Evolutionary conservation across 2,329 filamentous ascomycete species (phyloP).

Genomic region (Proliferodiscus dingleyae): DNA sequence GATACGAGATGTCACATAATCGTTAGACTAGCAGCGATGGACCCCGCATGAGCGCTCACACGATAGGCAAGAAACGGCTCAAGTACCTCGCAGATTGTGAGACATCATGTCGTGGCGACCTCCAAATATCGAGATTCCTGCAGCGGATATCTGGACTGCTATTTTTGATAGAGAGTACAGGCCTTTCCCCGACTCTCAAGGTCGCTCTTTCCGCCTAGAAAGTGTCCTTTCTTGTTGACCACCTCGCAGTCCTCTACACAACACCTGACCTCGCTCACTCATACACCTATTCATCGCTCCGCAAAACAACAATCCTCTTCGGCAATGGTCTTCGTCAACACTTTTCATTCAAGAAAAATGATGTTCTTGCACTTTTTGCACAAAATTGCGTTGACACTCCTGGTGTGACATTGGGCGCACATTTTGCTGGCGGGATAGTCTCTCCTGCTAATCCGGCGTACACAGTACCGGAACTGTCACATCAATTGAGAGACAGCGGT

Average conservation of each 20-base stretch:
- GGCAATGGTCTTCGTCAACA: background rate
- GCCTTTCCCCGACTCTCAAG: too few species aligned
- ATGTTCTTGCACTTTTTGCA: conserved; percentile 75
- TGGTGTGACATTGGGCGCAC: conserved; percentile 66
- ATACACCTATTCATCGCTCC: background rate
- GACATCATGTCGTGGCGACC: conserved; percentile 7
- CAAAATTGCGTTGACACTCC: conserved; percentile 82
- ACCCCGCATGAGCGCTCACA: background rate
- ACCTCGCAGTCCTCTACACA: too few species aligned
- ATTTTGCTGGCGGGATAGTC: conserved; percentile 74
- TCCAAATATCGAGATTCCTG: conserved; percentile 56
- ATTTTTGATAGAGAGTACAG: conserved; percentile 55
- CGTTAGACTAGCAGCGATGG: background rate
- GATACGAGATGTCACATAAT: too few species aligned
- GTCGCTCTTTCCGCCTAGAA: too few species aligned
- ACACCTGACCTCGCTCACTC: background rate
- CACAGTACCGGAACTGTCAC: conserved; percentile 74
- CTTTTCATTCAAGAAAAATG: conserved; percentile 63
- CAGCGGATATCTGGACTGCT: conserved; percentile 71
- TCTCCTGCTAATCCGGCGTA: conserved; percentile 82
- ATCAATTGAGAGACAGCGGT: conserved; percentile 71
- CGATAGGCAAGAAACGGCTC: too few species aligned
- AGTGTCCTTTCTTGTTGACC: too few species aligned
- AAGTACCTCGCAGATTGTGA: too few species aligned
- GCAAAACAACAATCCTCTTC: background rate